Conservation (phyloP, 1,139 yeast species). For the Meyerozyma guilliermondii region DNA sequence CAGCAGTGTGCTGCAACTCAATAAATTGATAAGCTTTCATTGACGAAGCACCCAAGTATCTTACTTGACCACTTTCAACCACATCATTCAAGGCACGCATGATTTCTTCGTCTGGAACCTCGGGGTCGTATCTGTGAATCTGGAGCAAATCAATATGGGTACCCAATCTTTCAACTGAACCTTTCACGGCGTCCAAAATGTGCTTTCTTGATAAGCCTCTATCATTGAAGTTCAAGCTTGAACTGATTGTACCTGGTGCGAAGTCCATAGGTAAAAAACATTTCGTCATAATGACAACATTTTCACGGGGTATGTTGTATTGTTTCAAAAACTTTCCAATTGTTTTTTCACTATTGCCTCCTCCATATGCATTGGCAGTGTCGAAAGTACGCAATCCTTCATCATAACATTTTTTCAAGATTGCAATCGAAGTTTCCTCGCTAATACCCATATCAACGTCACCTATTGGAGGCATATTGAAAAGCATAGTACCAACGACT, state of each 20-base stretch:
- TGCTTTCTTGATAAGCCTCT: constrained; percentile 51
- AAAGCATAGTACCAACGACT: not conserved
- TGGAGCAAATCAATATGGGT: constrained; percentile 46
- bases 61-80: constrained; percentile 40
- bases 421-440: not conserved
- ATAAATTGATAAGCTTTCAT: constrained; percentile 48
- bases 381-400: constrained; percentile 50
- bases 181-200: constrained; percentile 46
- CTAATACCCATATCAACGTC: not conserved
- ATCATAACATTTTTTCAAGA: constrained; percentile 32
- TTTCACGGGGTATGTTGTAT: constrained; percentile 38
- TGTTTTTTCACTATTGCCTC: constrained; percentile 37
- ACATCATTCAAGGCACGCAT: constrained; percentile 52
- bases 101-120: constrained; percentile 42
- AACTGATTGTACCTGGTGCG: not conserved
- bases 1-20: constrained; percentile 47
- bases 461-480: not conserved
- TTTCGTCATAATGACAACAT: constrained; percentile 29
- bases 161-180: constrained; percentile 45
- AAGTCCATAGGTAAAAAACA: constrained; percentile 1
- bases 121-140: constrained; percentile 46
- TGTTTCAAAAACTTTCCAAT: constrained; percentile 39
- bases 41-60: constrained; percentile 59
- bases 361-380: constrained; percentile 47
- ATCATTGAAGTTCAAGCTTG: constrained; percentile 9